These are phyloP conservation scores for Trichoderma virens DNA, from an alignment of 495 filamentous ascomycete species.

Conservation along the genomic window DNA sequence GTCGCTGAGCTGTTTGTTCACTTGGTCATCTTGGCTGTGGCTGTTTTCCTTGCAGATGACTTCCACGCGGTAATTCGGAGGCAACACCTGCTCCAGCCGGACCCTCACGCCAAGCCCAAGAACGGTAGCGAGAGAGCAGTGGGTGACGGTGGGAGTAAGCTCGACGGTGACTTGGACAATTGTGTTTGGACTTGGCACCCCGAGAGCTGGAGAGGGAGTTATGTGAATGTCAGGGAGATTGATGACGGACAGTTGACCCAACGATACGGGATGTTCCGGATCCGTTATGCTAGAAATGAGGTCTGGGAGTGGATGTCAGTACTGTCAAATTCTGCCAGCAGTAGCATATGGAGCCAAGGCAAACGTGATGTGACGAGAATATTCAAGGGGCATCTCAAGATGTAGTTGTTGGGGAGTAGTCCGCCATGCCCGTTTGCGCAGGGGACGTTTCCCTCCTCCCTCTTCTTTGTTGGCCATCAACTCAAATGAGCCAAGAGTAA, in stretches of 20 bases:
- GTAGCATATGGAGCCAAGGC: not conserved
- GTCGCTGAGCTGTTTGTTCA: conserved; percentile 92
- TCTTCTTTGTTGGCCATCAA: not conserved
- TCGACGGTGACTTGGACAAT: conserved; percentile 53
- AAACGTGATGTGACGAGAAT: not conserved
- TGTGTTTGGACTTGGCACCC: conserved; percentile 38
- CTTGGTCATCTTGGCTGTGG: conserved; percentile 88
- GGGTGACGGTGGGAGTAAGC: conserved; percentile 95
- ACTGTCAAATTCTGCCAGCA: not conserved
- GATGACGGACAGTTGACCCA: conserved; percentile 88
- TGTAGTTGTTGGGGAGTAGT: too few relatives aligned
- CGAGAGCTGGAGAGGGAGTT: conserved; percentile 45
- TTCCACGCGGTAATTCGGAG: conserved; percentile 87
- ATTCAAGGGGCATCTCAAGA: not conserved
- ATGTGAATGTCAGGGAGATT: conserved; percentile 88
- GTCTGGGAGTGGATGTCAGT: conserved; percentile 52
- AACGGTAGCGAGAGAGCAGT: conserved; percentile 92
- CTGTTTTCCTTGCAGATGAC: conserved; percentile 92
- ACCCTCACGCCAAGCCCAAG: conserved; percentile 93
- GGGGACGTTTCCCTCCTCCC: too few relatives aligned
- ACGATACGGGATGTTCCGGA: conserved; percentile 88
- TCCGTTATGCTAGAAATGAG: conserved; percentile 90
- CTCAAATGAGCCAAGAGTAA: not conserved
- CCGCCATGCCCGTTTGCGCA: too few relatives aligned
- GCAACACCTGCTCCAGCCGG: conserved; percentile 80